Evolutionary conservation across 805 yeast genomes (phyloP), one percentile per base, ranked within the genome.

Genomic region (Sugiyamaella lignohabitans): DNA sequence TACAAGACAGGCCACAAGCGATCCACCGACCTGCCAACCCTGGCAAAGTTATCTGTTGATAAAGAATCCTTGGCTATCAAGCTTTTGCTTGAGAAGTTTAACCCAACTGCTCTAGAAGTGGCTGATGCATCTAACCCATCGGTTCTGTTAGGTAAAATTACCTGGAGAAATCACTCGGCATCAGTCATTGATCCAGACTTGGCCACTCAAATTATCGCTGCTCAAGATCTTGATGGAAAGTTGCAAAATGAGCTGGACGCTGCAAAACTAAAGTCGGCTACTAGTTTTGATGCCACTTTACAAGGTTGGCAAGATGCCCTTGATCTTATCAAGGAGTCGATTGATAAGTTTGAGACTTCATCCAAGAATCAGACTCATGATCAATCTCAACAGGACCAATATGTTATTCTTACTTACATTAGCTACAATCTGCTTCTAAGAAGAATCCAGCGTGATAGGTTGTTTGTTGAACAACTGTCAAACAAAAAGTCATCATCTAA

Each of bases 381-480:
- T 46, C 76, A 72, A 39, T 79, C 76, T 42, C 77, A 73, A 45
- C 76, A 76, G 41, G 87, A 87, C 62, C 75, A 82, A 50, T 86
- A 88, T 58, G 80, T 91, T 53, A 65, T 88, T 38, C 68, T 79
- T 47, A 84, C 96, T 0, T 91, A 75, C 63, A 76, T 88, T 57
- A 79, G 78, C 56, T 91, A 84, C 67, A 76, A 79, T 56, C 68
- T 77, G 51, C 66, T 84, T 40, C 68, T 84, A 48, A 74, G 83
- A 29, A 78, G 86, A 51, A 74, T 87, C 42, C 76, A 79, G 60
- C 80, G 98, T 66, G 96, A 87, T 57, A 63, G 71, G 50, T 57
- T 73, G 19, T 64, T 83, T n/a, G 41, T 57, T 18, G 55, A 51
- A 37, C 44, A 41, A 34, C 45, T 45, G 29, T 41, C 43, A 34